A percentile compares a stretch with the other conserved stretches of the same genome.
phyloP scores from a whole-genome alignment of 1,284 basidiomycete species.

The Hymenochaete sp. region DNA sequence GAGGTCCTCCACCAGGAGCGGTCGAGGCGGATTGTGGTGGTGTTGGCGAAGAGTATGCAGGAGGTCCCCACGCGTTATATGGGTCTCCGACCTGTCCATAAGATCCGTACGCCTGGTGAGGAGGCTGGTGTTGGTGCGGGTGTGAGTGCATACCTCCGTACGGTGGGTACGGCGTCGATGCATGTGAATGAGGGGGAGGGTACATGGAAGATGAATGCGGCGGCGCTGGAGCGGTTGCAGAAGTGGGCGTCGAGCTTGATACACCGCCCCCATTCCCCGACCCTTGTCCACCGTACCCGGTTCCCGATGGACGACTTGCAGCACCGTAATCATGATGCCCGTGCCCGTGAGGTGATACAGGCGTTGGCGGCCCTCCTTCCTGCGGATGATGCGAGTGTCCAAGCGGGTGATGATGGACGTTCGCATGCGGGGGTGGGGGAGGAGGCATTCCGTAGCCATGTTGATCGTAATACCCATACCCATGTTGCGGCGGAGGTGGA shows the following conservation, averaged over 20 bases:
- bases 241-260: too few species aligned
- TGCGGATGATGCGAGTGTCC: conserved; percentile 1
- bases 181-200: conserved; percentile 4
- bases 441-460: conserved; percentile 15
- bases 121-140: background rate
- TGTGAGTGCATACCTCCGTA: too few species aligned
- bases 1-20: too few species aligned
- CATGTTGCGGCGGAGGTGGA: conserved; percentile 18
- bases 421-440: conserved; percentile 5
- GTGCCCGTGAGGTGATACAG: conserved; percentile 7
- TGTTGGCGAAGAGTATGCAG: conserved; percentile 1
- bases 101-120: too few species aligned
- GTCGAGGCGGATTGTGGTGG: background rate
- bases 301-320: conserved; percentile 11
- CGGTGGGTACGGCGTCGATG: conserved; percentile 6
- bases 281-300: too few species aligned
- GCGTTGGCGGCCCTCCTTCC: conserved; percentile 3
- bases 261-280: too few species aligned
- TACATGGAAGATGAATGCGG: background rate
- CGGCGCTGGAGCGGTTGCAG: conserved; percentile 2
- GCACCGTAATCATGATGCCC: conserved; percentile 13
- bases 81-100: too few species aligned
- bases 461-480: conserved; percentile 18
- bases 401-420: background rate
- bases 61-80: too few species aligned